Evolutionary conservation across 495 filamentous ascomycete genomes (phyloP).

Genomic region (Penicillium bialowiezense): DNA sequence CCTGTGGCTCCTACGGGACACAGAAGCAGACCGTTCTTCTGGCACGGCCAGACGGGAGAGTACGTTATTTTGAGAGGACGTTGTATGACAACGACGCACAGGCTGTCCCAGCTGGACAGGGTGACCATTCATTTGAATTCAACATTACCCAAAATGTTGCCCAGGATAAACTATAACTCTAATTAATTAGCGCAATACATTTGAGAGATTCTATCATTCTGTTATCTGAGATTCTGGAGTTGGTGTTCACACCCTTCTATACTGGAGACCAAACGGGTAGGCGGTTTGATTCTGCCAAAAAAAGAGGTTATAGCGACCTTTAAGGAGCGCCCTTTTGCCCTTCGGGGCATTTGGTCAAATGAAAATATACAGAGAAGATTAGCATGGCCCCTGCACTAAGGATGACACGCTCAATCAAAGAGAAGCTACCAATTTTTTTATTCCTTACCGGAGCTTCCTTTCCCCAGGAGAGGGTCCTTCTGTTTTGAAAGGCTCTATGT

Average conservation of each 20-base stretch:
- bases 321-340: slow-evolving; percentile 37
- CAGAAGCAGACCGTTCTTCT: slow-evolving; percentile 88
- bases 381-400: slow-evolving; percentile 99
- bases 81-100: slow-evolving; percentile 69
- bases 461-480: slow-evolving; percentile 1
- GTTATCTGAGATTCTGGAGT: neutral
- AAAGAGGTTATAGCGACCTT: slow-evolving; percentile 24
- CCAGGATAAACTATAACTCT: neutral
- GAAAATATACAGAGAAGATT: slow-evolving; percentile 91
- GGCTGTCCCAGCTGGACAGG: slow-evolving; percentile 54
- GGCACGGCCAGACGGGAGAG: slow-evolving; percentile 68
- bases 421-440: slow-evolving; percentile 85
- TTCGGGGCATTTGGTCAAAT: slow-evolving; percentile 80
- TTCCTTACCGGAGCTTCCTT: slow-evolving; percentile 18
- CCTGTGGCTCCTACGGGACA: slow-evolving; percentile 70
- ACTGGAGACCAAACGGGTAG: neutral
- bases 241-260: neutral
- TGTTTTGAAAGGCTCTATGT: neutral
- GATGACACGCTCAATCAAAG: slow-evolving; percentile 99
- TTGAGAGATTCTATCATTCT: neutral
- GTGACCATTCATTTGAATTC: slow-evolving; percentile 52
- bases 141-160: slow-evolving; percentile 17
- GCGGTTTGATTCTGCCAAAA: slow-evolving; percentile 8
- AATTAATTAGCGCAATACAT: neutral
- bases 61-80: slow-evolving; percentile 80